Percentiles rank a stretch among this genome's conserved stretches.
Conservation (phyloP, 495 filamentous ascomycete species). For the Astrocystis sublimbata region DNA sequence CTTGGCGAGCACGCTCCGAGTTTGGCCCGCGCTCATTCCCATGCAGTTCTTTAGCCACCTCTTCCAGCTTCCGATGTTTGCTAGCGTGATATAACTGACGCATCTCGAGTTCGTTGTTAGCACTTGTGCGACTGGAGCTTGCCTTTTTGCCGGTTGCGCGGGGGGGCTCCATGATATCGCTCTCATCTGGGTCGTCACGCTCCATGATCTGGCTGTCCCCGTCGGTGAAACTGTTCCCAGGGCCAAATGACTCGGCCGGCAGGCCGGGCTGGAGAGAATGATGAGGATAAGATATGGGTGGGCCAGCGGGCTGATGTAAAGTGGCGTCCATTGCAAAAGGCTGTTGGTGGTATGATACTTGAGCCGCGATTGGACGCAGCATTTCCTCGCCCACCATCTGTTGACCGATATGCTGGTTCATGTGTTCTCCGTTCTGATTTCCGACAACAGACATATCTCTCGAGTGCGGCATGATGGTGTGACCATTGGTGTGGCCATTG, state of each 20-base stretch:
- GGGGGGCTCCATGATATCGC: constrained; percentile 50
- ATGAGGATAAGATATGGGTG: constrained; percentile 52
- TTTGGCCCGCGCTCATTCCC: constrained; percentile 66
- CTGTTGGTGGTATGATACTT: constrained; percentile 52
- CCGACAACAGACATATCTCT: constrained; percentile 37
- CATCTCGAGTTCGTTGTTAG: constrained; percentile 90
- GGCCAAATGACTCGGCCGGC: constrained; percentile 52
- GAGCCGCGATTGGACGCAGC: constrained; percentile 54
- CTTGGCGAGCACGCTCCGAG: constrained; percentile 91
- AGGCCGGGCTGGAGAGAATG: constrained; percentile 55
- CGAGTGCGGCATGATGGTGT: constrained; percentile 39
- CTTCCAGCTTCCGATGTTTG: constrained; percentile 69
- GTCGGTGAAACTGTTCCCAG: constrained; percentile 63
- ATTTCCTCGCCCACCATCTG: constrained; percentile 67
- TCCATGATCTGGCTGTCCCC: constrained; percentile 67
- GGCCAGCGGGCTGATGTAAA: constrained; percentile 52
- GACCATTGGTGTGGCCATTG: constrained; percentile 55
- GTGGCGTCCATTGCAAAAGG: constrained; percentile 52
- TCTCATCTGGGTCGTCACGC: constrained; percentile 65
- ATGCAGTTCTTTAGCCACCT: constrained; percentile 77
- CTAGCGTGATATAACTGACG: constrained; percentile 79
- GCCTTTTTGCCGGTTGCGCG: constrained; percentile 52
- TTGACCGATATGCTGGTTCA: constrained; percentile 11
- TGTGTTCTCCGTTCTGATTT: constrained; percentile 28
- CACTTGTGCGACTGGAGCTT: constrained; percentile 63